phyloP scores from a whole-genome alignment of 306 rosid genomes.

The Quercus engelmannii region DNA sequence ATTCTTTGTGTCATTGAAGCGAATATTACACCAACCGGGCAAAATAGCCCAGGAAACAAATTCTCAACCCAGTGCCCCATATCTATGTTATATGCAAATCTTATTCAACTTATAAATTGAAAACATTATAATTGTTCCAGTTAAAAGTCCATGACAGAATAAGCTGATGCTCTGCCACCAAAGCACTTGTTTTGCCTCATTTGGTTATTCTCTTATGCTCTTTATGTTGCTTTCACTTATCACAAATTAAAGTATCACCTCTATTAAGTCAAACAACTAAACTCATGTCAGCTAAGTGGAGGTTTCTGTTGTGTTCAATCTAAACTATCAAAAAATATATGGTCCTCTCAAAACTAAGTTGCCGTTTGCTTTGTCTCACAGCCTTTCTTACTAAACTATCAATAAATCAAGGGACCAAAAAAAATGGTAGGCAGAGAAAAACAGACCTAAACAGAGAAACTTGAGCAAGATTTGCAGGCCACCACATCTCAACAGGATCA shows the following conservation, averaged over 20 bases:
- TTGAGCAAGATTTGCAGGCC: conserved; percentile 99
- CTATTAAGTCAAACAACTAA: neutral
- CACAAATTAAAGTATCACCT: neutral
- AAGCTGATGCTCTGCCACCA: conserved; percentile 22
- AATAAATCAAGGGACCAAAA: neutral
- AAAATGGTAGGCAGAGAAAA: conserved; percentile 6
- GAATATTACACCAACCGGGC: conserved; percentile 36
- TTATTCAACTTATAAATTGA: neutral
- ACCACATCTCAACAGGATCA: conserved; percentile 99
- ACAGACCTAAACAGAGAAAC: conserved; percentile 90
- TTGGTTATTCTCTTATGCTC: neutral
- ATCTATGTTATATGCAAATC: neutral
- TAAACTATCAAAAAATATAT: neutral
- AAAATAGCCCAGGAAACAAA: conserved; percentile 24
- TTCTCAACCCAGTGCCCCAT: conserved; percentile 28
- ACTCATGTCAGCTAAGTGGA: neutral
- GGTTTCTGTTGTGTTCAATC: neutral
- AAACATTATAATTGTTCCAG: neutral
- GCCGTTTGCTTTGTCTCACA: neutral
- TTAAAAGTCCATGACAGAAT: neutral
- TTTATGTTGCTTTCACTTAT: neutral
- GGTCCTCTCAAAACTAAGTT: neutral
- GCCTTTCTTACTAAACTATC: no score
- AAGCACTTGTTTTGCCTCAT: conserved; percentile 21
- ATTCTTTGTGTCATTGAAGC: conserved; percentile 9